Base-by-base conservation (phyloP, 2,329 filamentous ascomycete species). In the Coniochaeta ligniaria region DNA sequence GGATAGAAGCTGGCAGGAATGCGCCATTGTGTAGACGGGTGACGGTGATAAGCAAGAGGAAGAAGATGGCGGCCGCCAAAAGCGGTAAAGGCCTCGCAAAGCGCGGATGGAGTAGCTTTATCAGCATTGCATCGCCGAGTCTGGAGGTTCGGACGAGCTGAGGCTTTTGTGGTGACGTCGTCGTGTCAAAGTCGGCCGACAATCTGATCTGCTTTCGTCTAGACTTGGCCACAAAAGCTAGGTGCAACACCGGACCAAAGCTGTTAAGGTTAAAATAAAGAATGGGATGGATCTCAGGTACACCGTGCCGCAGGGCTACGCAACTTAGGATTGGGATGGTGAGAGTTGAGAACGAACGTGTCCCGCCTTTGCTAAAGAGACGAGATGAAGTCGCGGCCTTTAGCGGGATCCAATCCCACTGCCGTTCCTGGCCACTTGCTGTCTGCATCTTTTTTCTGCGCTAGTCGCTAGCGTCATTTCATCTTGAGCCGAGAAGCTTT, bases 71-170 rank as follows among this genome's bases (percentile, higher is more conserved):
- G 17, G 60, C 61, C 22, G 60, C 56, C 11, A 69, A 28, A 36
- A 67, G 22, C 50, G 65, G 62, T 22, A 64, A 59, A 17, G 57
- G 59, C 59, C 62, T 63, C 16, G 63, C 57, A 52, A 64, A 63
- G 36, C 66, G 65, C 35, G 63, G 63, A 5, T 61, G 62, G 26
- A 64, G 47, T 35, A 64, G 45, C 62, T 60, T 64, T 33, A 62
- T 61, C 59, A 52, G 59, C 57, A 65, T 61, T 36, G 64, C 64
- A 61, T 63, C 56, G 35, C 38, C 56, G 56, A 33, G 36, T 3
- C 24, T 58, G 33, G 12, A 6, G 14, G 17, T 38, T 57, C 20
- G 52, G 33, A 59, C 50, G 35, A 45, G 2, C 22, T 31, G 22
- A 12, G 9, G 22, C 16, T 31, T 52, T 31, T 52, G 47, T 24